phyloP scores from a whole-genome alignment of 225 moss, liverwort and hornwort genomes.

The Straminergon stramineum region DNA sequence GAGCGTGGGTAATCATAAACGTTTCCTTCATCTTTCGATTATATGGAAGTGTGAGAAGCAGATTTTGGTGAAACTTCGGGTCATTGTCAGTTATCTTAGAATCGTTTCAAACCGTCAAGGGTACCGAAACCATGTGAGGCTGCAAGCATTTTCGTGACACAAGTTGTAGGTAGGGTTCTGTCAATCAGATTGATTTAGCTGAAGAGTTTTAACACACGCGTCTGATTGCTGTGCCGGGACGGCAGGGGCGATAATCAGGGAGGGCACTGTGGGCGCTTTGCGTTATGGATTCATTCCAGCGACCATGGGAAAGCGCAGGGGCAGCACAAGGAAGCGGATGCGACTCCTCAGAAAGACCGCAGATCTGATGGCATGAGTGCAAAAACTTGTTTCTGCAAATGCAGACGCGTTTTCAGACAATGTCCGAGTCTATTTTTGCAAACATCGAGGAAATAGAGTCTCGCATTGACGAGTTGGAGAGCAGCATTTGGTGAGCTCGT shows the following conservation, averaged over 20 bases:
- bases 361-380: slow-evolving; percentile 73
- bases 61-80: not conserved
- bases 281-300: slow-evolving; percentile 9
- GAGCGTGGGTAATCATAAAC: too few species aligned
- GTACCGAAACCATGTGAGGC: not conserved
- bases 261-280: not conserved
- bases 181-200: not conserved
- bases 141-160: not conserved
- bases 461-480: slow-evolving; percentile 65
- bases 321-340: not conserved
- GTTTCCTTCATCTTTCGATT: not conserved
- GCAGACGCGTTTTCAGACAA: slow-evolving; percentile 30
- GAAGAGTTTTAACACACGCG: not conserved
- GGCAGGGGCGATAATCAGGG: not conserved
- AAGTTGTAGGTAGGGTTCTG: not conserved
- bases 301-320: slow-evolving; percentile 14
- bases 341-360: slow-evolving; percentile 44
- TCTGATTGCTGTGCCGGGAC: too few species aligned
- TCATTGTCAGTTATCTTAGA: not conserved
- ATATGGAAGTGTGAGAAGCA: not conserved
- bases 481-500: slow-evolving; percentile 61
- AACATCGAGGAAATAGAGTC: slow-evolving; percentile 74
- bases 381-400: slow-evolving; percentile 65
- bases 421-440: slow-evolving; percentile 77
- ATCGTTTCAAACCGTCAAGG: not conserved